Evolutionary conservation across 139 green algal species (phyloP).

Genomic region (Medakamo hakoo): DNA sequence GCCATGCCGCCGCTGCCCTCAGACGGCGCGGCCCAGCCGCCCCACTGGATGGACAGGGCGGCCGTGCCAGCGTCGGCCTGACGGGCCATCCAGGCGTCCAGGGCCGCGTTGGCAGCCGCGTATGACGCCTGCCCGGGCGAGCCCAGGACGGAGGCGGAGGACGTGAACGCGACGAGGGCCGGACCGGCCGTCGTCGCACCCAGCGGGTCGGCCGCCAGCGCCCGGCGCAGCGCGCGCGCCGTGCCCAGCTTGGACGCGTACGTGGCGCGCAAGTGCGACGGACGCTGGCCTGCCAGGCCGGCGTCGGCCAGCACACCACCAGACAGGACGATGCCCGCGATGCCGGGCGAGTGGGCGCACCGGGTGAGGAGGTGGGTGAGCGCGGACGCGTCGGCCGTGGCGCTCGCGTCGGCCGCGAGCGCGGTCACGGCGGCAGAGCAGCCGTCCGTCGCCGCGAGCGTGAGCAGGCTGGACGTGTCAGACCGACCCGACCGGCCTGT

Average conservation of each 20-base stretch:
- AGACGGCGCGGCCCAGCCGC: slow-evolving; percentile 62
- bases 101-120: slow-evolving; percentile 27
- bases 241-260: slow-evolving; percentile 36
- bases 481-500: slow-evolving; percentile 4
- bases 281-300: slow-evolving; percentile 33
- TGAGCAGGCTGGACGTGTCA: background rate
- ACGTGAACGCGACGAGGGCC: slow-evolving; percentile 38
- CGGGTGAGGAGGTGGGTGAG: background rate
- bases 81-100: slow-evolving; percentile 11
- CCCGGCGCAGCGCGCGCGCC: background rate
- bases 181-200: too few species aligned
- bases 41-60: slow-evolving; percentile 54
- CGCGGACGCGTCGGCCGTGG: background rate
- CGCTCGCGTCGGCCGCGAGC: too few species aligned
- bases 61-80: slow-evolving; percentile 10
- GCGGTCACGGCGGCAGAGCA: background rate
- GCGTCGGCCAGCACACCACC: slow-evolving; percentile 60
- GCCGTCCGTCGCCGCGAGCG: background rate
- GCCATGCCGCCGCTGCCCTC: slow-evolving; percentile 43
- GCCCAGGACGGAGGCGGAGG: slow-evolving; percentile 32
- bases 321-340: slow-evolving; percentile 34
- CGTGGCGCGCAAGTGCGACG: slow-evolving; percentile 15
- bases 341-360: too few species aligned
- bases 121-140: slow-evolving; percentile 42
- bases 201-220: slow-evolving; percentile 8